Base-by-base conservation (phyloP, 2,329 filamentous ascomycete species). In the Cladophialophora psammophila region DNA sequence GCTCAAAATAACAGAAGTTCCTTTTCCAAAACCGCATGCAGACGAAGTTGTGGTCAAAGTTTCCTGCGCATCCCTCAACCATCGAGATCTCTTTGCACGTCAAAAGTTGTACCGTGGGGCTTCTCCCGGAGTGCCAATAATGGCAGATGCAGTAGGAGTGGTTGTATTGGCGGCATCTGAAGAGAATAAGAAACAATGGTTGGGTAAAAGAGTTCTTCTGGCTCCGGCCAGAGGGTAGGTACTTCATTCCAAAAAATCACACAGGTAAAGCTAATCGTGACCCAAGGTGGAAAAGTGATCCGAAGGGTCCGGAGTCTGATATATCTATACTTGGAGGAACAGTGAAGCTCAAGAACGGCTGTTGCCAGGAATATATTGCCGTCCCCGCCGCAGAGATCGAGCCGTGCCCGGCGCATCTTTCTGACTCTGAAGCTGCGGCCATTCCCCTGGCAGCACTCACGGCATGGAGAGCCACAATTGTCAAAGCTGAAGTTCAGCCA, bases 361-460 rank as follows among this genome's bases (percentile, higher is more conserved):
- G 26, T 26, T 26, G 26, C 26, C 26, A 26, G 26, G 26, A 26
- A 26, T 26, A 26, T 26, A 26, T 26, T 26, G 26, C 26, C 26
- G 26, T 26, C 26, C 3, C 26, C 26, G 26, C 26, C 26, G 26
- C 26, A 26, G 93, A 97, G 73, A 83, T 97, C 8, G 93, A 95
- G 76, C 84, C 85, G 64, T 90, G 89, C 8, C 94, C 94, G 0
- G 80, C 78, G 54, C 92, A 97, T 78, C 81, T 98, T 45, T 85
- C 80, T 0, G 81, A 89, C 58, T 86, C 84, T 1, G 92, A 98
- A 79, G 93, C 90, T 0, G 94, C 94, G 0, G 93, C 93, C 6
- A 76, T 98, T 54, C 94, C 94, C 2, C 81, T 97, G 35, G 92
- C 92, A 0, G 94, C 94, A 0, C 76, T 97, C 67, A 98, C 94